Evolutionary conservation across 768 basidiomycete genomes (phyloP).

Genomic region (Mycena galericulata): DNA sequence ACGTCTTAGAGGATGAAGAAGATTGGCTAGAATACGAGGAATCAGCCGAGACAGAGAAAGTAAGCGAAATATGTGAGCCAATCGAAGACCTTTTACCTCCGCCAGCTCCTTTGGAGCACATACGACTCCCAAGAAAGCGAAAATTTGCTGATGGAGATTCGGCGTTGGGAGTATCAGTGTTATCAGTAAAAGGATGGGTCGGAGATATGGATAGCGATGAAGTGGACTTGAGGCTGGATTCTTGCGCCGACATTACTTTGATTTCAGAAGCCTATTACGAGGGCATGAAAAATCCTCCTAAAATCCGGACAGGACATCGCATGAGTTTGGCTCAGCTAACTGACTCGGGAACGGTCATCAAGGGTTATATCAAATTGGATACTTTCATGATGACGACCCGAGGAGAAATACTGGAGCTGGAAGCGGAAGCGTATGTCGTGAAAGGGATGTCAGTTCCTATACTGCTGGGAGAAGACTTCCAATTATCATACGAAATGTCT

Average conservation of each 20-base stretch:
- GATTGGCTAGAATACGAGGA: too few relatives aligned
- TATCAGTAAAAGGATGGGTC: constrained; percentile 8
- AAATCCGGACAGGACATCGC: neutral
- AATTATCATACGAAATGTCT: neutral
- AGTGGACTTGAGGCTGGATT: neutral
- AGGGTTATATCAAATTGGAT: neutral
- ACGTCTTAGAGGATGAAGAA: neutral
- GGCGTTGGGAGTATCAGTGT: constrained; percentile 3
- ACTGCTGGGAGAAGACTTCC: too few relatives aligned
- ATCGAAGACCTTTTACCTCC: neutral
- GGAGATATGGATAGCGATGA: neutral
- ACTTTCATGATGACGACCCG: neutral
- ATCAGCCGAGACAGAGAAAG: neutral
- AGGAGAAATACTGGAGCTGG: neutral
- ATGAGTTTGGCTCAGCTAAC: constrained; percentile 4
- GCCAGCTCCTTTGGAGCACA: neutral
- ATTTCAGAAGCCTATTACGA: constrained; percentile 3
- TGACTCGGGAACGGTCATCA: neutral
- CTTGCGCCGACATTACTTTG: constrained; percentile 9
- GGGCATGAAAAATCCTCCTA: neutral
- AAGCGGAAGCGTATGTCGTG: constrained; percentile 12
- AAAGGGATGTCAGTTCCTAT: too few relatives aligned
- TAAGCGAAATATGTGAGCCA: neutral
- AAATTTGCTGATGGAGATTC: neutral
- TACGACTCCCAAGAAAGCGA: neutral